Conservation (phyloP, 2,329 filamentous ascomycete genomes). For the Trichoderma endophyticum region DNA sequence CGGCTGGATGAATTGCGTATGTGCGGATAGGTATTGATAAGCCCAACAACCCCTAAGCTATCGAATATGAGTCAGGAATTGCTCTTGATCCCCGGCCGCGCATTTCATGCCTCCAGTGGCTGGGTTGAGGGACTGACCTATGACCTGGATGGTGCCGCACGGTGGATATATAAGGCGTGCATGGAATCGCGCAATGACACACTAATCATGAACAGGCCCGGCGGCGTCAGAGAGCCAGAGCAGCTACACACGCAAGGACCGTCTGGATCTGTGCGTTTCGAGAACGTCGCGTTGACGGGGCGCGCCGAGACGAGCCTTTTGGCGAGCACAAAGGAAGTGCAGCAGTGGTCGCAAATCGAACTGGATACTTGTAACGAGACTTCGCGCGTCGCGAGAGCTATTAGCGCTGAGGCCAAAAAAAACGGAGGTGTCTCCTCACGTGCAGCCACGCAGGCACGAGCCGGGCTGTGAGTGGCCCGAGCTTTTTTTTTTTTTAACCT, state of each 20-base stretch:
- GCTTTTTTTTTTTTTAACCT: not conserved
- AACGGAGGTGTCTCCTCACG: constrained; percentile 15
- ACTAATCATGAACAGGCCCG: not conserved
- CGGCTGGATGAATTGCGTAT: not conserved
- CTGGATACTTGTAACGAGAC: constrained; percentile 5
- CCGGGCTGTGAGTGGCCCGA: constrained; percentile 15
- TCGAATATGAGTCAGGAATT: not conserved
- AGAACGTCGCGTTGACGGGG: not conserved
- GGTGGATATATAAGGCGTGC: constrained; percentile 10
- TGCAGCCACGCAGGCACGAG: constrained; percentile 15
- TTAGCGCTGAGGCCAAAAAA: constrained; percentile 17
- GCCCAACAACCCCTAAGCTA: not conserved
- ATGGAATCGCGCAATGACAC: constrained; percentile 19
- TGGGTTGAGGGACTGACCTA: constrained; percentile 3
- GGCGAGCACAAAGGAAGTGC: constrained; percentile 3
- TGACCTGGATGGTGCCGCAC: not conserved
- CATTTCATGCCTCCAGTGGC: not conserved
- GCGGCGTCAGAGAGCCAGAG: not conserved
- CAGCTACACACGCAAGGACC: not conserved
- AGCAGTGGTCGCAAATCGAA: constrained; percentile 11
- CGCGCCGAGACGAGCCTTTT: not conserved
- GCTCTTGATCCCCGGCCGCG: not conserved
- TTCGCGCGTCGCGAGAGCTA: constrained; percentile 18
- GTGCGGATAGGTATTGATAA: not conserved
- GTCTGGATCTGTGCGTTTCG: not conserved